Conservation (phyloP, 306 rosid species). For the Medicago lupulina region DNA sequence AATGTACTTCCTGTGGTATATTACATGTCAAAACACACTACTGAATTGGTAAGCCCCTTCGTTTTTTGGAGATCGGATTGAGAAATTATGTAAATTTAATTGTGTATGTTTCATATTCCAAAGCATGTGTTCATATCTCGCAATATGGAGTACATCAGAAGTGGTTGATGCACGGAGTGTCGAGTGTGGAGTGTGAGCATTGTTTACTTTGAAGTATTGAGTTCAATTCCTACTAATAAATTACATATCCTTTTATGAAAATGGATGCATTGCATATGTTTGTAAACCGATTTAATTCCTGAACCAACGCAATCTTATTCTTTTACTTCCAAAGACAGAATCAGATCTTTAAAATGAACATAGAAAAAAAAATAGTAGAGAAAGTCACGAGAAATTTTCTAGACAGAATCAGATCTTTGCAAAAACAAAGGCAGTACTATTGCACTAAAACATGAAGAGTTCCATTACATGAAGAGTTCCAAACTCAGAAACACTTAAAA, state of each 20-base stretch:
- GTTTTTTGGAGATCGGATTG: too few relatives aligned
- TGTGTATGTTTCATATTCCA: neutral
- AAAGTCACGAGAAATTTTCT: neutral
- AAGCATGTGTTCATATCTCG: neutral
- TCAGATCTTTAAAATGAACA: neutral
- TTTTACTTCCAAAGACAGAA: neutral
- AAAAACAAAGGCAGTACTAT: slow-evolving; percentile 25
- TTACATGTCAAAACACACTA: too few relatives aligned
- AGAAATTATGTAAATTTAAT: neutral
- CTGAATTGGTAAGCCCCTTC: too few relatives aligned
- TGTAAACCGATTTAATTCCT: neutral
- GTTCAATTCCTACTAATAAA: too few relatives aligned
- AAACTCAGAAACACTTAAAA: slow-evolving; percentile 27
- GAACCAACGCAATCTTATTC: neutral
- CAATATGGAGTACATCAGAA: neutral
- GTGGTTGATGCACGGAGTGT: too few relatives aligned
- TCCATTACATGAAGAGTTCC: slow-evolving; percentile 12
- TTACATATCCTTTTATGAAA: neutral
- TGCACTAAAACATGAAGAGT: slow-evolving; percentile 33
- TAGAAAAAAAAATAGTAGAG: neutral
- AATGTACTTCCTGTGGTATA: too few relatives aligned
- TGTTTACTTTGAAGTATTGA: too few relatives aligned
- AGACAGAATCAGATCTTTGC: slow-evolving; percentile 12
- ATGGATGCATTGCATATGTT: neutral
- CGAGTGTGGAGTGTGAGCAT: too few relatives aligned